Base-by-base conservation (phyloP, 2,329 filamentous ascomycete species). In the Venturia oleaginea region DNA sequence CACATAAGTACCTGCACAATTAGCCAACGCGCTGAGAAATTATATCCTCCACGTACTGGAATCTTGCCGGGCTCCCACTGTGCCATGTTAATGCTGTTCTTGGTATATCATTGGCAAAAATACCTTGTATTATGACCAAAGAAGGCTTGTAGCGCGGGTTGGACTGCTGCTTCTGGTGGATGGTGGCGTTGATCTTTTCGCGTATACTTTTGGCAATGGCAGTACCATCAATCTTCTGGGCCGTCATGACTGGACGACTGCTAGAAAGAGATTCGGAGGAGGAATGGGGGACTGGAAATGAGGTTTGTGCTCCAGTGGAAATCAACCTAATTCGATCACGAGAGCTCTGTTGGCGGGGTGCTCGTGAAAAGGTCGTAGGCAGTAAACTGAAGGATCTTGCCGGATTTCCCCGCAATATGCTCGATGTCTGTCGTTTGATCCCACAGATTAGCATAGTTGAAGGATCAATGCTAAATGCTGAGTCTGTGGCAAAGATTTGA, bases 91-190 rank as follows among this genome's bases (percentile, higher is more conserved):
- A 13, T 17, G 10, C 15, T 27, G 4, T 11, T 55, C 19, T 48
- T 65, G 51, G 54, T 7, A 65, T 22, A 62, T 30, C 27, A 54
- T 42, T 48, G 46, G 22, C 74, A n/a, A 55, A 42, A 83, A 71
- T 76, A 92, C 91, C 90, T 85, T 99, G 94, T 69, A 99, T 88
- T 76, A 99, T 99, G 76, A 92, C 94, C 75, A 99, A 83, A 68
- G 85, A 89, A 62, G 94, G 94, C 79, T 88, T 87, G 81, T 92
- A 99, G 71, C 92, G 84, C 48, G 93, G 89, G 75, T 97, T 97
- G 67, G 81, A 77, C 78, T 85, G 83, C 77, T 97, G 93, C 75
- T 86, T 89, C 75, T 90, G 82, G 70, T 85, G 83, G 77, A 99
- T 95, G 77, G 97, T 88, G 59, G 80, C 80, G 71, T 88, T 88